phyloP scores from a whole-genome alignment of 768 basidiomycete species.

The Phylloporus sp. region DNA sequence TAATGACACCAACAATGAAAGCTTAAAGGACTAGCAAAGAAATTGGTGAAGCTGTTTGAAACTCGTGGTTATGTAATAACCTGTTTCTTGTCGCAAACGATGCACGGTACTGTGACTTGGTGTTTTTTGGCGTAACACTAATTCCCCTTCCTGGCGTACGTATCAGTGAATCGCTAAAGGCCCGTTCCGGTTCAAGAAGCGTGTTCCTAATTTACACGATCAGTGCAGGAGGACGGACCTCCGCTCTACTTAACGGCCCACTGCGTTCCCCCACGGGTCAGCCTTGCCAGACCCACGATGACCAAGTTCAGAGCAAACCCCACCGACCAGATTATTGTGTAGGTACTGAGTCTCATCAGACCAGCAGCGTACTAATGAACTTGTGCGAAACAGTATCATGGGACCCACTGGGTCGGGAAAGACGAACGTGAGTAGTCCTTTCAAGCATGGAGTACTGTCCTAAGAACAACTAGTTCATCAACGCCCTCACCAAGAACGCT shows the following conservation, averaged over 20 bases:
- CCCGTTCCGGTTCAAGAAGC: not conserved
- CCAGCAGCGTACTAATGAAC: not conserved
- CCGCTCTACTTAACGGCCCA: too few relatives aligned
- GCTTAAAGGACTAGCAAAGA: too few relatives aligned
- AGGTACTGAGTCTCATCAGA: not conserved
- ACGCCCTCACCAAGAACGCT: constrained; percentile 3
- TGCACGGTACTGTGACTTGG: too few relatives aligned
- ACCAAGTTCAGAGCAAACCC: constrained; percentile 8
- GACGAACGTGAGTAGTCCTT: constrained; percentile 14
- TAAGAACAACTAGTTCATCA: constrained; percentile 9
- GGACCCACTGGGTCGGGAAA: constrained; percentile 26
- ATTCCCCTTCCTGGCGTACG: not conserved
- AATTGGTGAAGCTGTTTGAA: too few relatives aligned
- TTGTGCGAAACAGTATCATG: constrained; percentile 12
- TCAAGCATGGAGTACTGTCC: not conserved
- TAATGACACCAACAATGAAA: too few relatives aligned
- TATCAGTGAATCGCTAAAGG: not conserved
- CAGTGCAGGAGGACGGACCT: not conserved
- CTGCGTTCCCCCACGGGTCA: too few relatives aligned
- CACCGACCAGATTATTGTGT: constrained; percentile 15
- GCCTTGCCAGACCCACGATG: not conserved
- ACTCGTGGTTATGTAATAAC: too few relatives aligned
- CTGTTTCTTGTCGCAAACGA: too few relatives aligned
- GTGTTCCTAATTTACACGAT: not conserved
- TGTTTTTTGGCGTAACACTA: too few relatives aligned